phyloP scores from a whole-genome alignment of 331 rosid genomes.

The Acacia concinna region DNA sequence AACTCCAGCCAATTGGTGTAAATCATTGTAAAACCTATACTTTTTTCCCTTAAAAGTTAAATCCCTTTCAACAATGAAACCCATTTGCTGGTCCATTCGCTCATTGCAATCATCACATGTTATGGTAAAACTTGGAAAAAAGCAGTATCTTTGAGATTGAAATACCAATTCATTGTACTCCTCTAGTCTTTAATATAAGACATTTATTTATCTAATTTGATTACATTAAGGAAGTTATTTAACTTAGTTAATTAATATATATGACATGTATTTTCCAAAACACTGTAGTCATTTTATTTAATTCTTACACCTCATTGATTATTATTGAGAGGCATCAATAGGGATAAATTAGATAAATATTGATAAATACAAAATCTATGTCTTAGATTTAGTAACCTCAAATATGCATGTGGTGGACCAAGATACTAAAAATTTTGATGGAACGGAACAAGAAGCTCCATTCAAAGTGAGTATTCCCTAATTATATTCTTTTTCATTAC shows the following conservation, averaged over 20 bases:
- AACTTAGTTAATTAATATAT: too few species aligned
- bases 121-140: not conserved
- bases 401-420: conserved; percentile 45
- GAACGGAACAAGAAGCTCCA: conserved; percentile 51
- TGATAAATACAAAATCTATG: too few species aligned
- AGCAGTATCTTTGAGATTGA: conserved; percentile 21
- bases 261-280: too few species aligned
- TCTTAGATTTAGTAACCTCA: too few species aligned
- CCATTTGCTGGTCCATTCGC: conserved; percentile 8
- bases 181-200: too few species aligned
- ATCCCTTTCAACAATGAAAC: not conserved
- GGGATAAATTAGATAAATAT: too few species aligned
- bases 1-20: not conserved
- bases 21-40: not conserved
- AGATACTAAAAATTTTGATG: conserved; percentile 40
- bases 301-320: too few species aligned
- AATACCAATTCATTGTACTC: not conserved
- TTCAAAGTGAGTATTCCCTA: conserved; percentile 50
- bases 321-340: too few species aligned
- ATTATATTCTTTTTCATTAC: conserved; percentile 12
- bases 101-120: conserved; percentile 1
- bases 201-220: too few species aligned
- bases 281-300: too few species aligned
- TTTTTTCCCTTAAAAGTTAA: not conserved
- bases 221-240: too few species aligned